These are phyloP conservation scores for Cryptosporidium sp. DNA, from an alignment of 169 alveolate genomes.

Conservation along the genomic window DNA sequence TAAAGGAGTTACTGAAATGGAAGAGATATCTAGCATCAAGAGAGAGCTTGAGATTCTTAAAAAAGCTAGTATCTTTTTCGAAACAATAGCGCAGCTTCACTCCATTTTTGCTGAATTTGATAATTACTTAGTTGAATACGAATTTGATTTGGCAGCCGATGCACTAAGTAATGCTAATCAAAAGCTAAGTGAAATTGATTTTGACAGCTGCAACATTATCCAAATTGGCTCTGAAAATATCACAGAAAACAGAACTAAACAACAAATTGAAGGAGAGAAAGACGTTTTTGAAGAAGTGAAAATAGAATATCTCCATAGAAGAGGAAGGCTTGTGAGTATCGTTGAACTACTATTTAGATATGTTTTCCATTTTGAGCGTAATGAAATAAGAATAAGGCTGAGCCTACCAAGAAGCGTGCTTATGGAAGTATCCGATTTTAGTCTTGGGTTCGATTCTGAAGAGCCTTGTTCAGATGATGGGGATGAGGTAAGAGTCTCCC, in stretches of 20 bases:
- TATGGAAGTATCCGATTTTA: conserved; percentile 7
- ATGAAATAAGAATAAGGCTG: conserved; percentile 55
- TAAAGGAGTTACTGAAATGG: conserved; percentile 24
- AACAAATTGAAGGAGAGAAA: conserved; percentile 5
- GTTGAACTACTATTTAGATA: conserved; percentile 52
- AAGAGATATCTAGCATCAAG: conserved; percentile 30
- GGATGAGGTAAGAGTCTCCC: conserved; percentile 41
- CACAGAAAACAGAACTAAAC: background rate
- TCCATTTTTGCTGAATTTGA: conserved; percentile 72
- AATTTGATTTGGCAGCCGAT: conserved; percentile 70
- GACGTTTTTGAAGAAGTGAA: conserved; percentile 53
- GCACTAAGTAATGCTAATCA: conserved; percentile 52
- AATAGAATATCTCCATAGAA: conserved; percentile 51
- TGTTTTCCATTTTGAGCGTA: conserved; percentile 20
- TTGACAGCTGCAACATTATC: background rate
- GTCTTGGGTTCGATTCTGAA: background rate
- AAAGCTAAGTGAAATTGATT: conserved; percentile 3
- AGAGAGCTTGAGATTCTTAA: conserved; percentile 10
- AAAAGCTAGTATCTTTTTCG: conserved; percentile 29
- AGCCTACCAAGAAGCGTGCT: conserved; percentile 34
- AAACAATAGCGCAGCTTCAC: conserved; percentile 38
- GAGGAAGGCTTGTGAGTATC: conserved; percentile 51
- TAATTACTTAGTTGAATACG: conserved; percentile 54
- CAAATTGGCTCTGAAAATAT: background rate
- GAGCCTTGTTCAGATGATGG: conserved; percentile 13